These are phyloP conservation scores for Globisporangium parvum DNA, from an alignment of 352 stramenopile species.

Conservation along the genomic window DNA sequence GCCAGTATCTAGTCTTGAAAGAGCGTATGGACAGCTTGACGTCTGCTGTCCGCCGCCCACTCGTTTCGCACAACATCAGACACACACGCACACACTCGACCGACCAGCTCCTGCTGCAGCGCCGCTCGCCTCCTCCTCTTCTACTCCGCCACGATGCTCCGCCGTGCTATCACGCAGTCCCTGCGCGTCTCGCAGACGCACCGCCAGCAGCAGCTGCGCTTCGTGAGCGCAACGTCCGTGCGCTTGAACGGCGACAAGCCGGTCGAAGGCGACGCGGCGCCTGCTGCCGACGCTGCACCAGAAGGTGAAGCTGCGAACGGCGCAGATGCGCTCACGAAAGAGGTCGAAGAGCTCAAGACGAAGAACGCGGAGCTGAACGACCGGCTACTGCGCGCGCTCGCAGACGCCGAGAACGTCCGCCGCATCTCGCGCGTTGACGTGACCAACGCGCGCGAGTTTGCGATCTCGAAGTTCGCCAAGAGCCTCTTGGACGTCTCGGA, in stretches of 20 bases:
- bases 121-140: not conserved
- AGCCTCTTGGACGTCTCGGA: slow-evolving; percentile 96
- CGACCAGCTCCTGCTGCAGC: not conserved
- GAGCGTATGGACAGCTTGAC: not conserved
- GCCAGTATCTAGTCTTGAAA: not conserved
- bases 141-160: slow-evolving; percentile 33
- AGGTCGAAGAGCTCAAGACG: slow-evolving; percentile 64
- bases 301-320: slow-evolving; percentile 6
- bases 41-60: slow-evolving; percentile 5
- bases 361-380: slow-evolving; percentile 84
- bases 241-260: slow-evolving; percentile 55
- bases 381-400: slow-evolving; percentile 86
- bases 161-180: slow-evolving; percentile 33
- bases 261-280: slow-evolving; percentile 13
- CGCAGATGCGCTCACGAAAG: slow-evolving; percentile 45
- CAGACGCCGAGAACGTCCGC: slow-evolving; percentile 98
- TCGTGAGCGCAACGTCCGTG: slow-evolving; percentile 33
- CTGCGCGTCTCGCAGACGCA: slow-evolving; percentile 24
- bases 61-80: slow-evolving; percentile 8
- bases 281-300: slow-evolving; percentile 8
- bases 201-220: slow-evolving; percentile 40
- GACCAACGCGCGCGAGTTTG: slow-evolving; percentile 90
- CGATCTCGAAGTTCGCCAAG: slow-evolving; percentile 96
- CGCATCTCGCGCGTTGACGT: slow-evolving; percentile 93
- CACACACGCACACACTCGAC: not conserved